Percentiles rank a stretch among this genome's conserved stretches.
Conservation (phyloP, 805 yeast genomes). For the Candida pseudoglaebosa region DNA sequence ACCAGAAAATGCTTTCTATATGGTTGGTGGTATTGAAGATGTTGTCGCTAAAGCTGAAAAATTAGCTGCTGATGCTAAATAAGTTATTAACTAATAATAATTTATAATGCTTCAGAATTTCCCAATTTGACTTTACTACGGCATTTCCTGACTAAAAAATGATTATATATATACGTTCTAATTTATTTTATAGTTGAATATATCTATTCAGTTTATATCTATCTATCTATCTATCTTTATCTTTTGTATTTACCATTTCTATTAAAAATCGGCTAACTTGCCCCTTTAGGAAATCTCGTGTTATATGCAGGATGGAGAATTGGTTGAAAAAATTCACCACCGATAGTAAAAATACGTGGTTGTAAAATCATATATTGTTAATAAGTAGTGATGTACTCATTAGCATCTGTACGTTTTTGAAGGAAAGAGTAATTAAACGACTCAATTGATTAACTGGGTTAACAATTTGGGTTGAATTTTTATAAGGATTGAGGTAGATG, state of each 20-base stretch:
- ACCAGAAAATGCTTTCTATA: constrained; percentile 99
- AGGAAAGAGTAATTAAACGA: neutral
- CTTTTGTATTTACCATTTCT: neutral
- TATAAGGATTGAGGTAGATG: neutral
- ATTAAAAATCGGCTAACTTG: no score
- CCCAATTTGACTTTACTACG: constrained; percentile 10
- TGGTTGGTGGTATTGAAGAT: constrained; percentile 99
- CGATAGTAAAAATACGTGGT: neutral
- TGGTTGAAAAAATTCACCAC: neutral
- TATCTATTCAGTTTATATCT: constrained; percentile 4
- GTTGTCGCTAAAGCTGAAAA: constrained; percentile 98
- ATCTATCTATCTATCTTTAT: no score
- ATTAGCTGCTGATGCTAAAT: constrained; percentile 89
- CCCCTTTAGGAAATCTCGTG: no score
- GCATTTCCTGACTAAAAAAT: constrained; percentile 5
- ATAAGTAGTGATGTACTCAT: constrained; percentile 18
- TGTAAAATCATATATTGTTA: constrained; percentile 1
- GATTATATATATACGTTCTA: constrained; percentile 4
- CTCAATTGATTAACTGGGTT: neutral
- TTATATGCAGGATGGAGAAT: neutral
- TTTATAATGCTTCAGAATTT: constrained; percentile 10
- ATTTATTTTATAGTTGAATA: constrained; percentile 4
- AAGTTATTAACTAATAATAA: constrained; percentile 14
- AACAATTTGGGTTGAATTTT: neutral
- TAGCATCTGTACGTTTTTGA: constrained; percentile 21